Conservation (phyloP, 2,329 filamentous ascomycete genomes). For the Acephala macrosclerotiorum region DNA sequence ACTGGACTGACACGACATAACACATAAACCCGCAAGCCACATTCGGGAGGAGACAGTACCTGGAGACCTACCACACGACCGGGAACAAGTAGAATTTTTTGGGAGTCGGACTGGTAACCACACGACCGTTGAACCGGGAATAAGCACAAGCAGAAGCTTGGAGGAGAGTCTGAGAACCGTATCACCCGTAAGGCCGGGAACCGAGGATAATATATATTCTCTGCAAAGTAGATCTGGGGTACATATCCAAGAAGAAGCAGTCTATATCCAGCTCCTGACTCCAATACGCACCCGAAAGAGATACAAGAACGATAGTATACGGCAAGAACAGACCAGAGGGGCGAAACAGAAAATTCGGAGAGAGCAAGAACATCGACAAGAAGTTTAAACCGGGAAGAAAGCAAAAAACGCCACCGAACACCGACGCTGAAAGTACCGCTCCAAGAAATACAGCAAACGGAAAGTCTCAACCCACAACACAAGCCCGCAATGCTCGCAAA, state of each 20-base stretch:
- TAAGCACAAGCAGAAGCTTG: too few relatives aligned
- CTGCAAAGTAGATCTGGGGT: neutral
- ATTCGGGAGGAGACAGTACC: neutral
- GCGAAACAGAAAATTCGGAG: neutral
- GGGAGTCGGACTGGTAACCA: too few relatives aligned
- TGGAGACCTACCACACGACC: too few relatives aligned
- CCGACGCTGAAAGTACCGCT: conserved; percentile 10
- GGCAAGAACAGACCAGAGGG: neutral
- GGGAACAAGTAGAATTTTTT: too few relatives aligned
- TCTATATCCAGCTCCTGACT: neutral
- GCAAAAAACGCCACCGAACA: neutral
- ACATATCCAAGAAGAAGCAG: neutral
- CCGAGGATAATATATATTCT: conserved; percentile 1
- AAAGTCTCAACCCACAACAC: neutral
- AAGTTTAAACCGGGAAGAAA: neutral
- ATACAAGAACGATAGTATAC: neutral
- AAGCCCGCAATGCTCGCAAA: neutral
- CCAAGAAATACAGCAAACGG: neutral
- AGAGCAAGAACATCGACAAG: neutral
- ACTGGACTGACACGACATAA: too few relatives aligned
- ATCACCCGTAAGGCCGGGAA: neutral
- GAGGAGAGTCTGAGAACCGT: too few relatives aligned
- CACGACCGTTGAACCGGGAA: too few relatives aligned
- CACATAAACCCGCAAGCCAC: neutral
- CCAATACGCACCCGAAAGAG: neutral